Conservation (phyloP, 108 stramenopile species). For the Fistulifera pelliculosa region DNA sequence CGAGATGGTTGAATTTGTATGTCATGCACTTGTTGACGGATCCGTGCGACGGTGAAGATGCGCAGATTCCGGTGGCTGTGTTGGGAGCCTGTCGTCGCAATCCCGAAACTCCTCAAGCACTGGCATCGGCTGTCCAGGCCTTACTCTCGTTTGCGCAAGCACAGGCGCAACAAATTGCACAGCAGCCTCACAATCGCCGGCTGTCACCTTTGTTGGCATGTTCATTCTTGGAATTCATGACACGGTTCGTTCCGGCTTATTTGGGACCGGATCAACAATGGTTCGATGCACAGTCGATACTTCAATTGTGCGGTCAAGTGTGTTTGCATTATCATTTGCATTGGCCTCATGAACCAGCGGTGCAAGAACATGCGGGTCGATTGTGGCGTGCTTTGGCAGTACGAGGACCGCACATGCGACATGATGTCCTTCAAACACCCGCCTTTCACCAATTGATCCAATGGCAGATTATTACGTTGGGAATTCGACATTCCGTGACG, state of each 20-base stretch:
- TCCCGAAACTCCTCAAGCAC: slow-evolving; percentile 23
- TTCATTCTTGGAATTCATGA: slow-evolving; percentile 67
- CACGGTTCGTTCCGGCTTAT: slow-evolving; percentile 72
- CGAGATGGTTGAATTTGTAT: slow-evolving; percentile 60
- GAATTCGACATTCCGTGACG: slow-evolving; percentile 51
- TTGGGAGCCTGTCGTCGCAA: slow-evolving; percentile 35
- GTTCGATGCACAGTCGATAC: slow-evolving; percentile 33
- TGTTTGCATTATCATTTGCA: slow-evolving; percentile 71
- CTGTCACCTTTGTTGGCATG: slow-evolving; percentile 73
- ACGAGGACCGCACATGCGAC: slow-evolving; percentile 34
- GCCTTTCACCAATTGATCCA: slow-evolving; percentile 53
- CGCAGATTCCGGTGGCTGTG: slow-evolving; percentile 55
- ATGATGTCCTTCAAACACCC: slow-evolving; percentile 38
- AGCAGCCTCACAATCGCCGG: slow-evolving; percentile 37
- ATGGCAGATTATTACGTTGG: slow-evolving; percentile 52
- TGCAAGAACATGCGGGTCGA: slow-evolving; percentile 45
- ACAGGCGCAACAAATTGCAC: slow-evolving; percentile 55
- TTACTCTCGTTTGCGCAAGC: slow-evolving; percentile 53
- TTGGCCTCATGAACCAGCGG: slow-evolving; percentile 78
- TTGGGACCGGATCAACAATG: slow-evolving; percentile 52
- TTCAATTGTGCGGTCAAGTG: slow-evolving; percentile 59
- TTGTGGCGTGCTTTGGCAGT: slow-evolving; percentile 53
- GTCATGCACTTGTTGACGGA: slow-evolving; percentile 72
- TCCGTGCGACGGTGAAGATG: slow-evolving; percentile 69
- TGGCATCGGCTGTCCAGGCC: slow-evolving; percentile 38